Conservation (phyloP, 345 rosid genomes). For the Toxicodendron radicans region DNA sequence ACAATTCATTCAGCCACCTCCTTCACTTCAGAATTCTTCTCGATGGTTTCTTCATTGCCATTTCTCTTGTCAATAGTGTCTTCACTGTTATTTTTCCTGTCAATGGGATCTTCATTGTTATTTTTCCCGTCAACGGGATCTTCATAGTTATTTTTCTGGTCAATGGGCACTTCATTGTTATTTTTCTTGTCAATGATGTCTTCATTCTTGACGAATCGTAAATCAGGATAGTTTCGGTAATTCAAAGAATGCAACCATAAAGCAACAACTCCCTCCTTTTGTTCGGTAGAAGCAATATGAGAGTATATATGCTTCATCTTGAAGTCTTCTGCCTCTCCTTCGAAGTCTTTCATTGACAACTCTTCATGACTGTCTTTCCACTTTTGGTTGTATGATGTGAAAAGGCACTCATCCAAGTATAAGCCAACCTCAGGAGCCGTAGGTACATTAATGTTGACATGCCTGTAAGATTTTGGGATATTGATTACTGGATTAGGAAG, state of each 20-base stretch:
- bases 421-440: conserved; percentile 98
- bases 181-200: neutral
- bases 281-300: conserved; percentile 79
- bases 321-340: conserved; percentile 71
- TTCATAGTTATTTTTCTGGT: neutral
- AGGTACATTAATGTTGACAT: conserved; percentile 68
- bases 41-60: neutral
- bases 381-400: conserved; percentile 75
- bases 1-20: conserved; percentile 2
- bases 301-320: conserved; percentile 81
- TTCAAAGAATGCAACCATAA: conserved; percentile 96
- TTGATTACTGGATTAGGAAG: neutral
- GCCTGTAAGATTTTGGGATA: conserved; percentile 38
- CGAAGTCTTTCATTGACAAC: conserved; percentile 72
- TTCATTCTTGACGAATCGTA: conserved; percentile 21
- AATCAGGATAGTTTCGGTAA: conserved; percentile 77
- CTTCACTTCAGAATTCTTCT: neutral
- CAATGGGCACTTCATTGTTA: neutral
- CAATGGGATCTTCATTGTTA: conserved; percentile 1
- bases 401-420: conserved; percentile 91
- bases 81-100: neutral
- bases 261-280: conserved; percentile 74
- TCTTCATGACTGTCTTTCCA: conserved; percentile 88
- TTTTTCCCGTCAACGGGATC: neutral
- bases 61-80: neutral